phyloP scores from a whole-genome alignment of 768 basidiomycete genomes.

The Polyporus arcularius region DNA sequence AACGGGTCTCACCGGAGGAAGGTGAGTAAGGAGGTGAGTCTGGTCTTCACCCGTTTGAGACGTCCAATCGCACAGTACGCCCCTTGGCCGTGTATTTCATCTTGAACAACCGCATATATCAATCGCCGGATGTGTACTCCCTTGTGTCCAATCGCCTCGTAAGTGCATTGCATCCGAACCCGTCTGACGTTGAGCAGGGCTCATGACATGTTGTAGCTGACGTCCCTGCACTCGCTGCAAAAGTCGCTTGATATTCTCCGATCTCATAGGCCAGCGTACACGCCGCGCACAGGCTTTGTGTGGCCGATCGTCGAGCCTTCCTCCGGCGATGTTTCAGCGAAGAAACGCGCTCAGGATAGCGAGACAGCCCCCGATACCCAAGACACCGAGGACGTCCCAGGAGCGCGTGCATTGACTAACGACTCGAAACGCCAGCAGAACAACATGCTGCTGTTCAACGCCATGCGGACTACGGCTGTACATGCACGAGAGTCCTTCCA shows the following conservation, averaged over 20 bases:
- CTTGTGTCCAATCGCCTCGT: conserved; percentile 85
- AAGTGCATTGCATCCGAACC: conserved; percentile 22
- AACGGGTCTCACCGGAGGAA: conserved; percentile 81
- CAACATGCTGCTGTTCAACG: conserved; percentile 66
- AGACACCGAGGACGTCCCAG: conserved; percentile 10
- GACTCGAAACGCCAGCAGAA: conserved; percentile 52
- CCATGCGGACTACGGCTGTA: conserved; percentile 77
- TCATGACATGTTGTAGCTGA: conserved; percentile 45
- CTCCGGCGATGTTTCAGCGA: conserved; percentile 39
- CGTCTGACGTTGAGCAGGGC: not conserved
- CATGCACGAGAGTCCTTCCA: conserved; percentile 61
- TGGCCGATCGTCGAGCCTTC: conserved; percentile 79
- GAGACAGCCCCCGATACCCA: conserved; percentile 16
- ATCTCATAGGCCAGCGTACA: conserved; percentile 76
- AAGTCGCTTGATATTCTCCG: conserved; percentile 75
- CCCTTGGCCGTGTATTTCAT: conserved; percentile 86
- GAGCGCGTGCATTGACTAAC: conserved; percentile 21
- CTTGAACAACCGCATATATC: conserved; percentile 87
- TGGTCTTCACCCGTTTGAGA: conserved; percentile 3
- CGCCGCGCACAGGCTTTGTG: conserved; percentile 78
- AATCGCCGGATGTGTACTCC: conserved; percentile 82
- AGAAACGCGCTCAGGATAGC: conserved; percentile 37
- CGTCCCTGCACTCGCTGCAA: conserved; percentile 71
- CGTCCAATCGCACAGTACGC: conserved; percentile 47
- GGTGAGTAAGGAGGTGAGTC: conserved; percentile 46